Evolutionary conservation across 1,284 basidiomycete genomes (phyloP).

Genomic region (Stygiomarasmius scandens): DNA sequence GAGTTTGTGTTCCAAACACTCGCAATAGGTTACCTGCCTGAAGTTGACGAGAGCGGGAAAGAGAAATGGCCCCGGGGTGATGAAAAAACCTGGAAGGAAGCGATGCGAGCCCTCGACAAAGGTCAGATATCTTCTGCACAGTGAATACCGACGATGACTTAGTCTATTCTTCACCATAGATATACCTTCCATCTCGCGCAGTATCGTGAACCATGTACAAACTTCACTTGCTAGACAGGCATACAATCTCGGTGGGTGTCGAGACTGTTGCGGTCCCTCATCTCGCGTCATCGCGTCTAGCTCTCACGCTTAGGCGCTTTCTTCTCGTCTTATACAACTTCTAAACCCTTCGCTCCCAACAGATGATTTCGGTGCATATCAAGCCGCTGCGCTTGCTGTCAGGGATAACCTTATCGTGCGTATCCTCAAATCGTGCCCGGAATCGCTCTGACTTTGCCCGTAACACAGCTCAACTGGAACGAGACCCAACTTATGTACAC

Average conservation of each 20-base stretch:
- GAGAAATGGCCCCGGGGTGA: constrained; percentile 88
- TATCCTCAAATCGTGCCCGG: too few species aligned
- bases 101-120: constrained; percentile 57
- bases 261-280: neutral
- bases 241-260: constrained; percentile 66
- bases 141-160: too few species aligned
- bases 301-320: neutral
- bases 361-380: constrained; percentile 82
- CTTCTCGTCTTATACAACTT: too few species aligned
- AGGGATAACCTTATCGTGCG: constrained; percentile 83
- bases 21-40: constrained; percentile 67
- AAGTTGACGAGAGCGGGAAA: constrained; percentile 72
- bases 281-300: neutral
- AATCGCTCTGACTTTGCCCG: too few species aligned
- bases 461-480: constrained; percentile 81
- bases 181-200: constrained; percentile 70
- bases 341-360: too few species aligned
- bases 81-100: constrained; percentile 77
- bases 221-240: constrained; percentile 87
- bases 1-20: neutral
- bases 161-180: constrained; percentile 41
- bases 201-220: constrained; percentile 85
- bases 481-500: constrained; percentile 73
- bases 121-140: constrained; percentile 45
- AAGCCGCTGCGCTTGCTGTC: constrained; percentile 79